Evolutionary conservation across 192 early-diverging fungal genomes (phyloP), one percentile per base, ranked within the genome.

Genomic region (Piromyces finnis): DNA sequence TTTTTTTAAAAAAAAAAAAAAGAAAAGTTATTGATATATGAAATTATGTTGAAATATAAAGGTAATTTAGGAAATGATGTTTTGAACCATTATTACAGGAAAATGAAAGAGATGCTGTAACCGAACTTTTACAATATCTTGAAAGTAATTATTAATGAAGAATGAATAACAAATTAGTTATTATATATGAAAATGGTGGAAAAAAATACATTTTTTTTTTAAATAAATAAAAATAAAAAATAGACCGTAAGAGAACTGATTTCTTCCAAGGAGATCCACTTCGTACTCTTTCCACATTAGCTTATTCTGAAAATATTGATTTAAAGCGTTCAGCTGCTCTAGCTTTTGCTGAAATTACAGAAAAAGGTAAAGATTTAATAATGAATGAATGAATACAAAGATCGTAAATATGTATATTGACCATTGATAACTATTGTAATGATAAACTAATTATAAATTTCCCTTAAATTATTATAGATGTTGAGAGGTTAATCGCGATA

Each of bases 331-430:
- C 94, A 12, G 95, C 94, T 0, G 94, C 95, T 28, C 86, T 94
- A 82, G 94, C 94, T 4, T 96, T 95, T 86, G 94, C 92, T 78
- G 95, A 96, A 83, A 93, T 96, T 36, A 95, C 95, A 29, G 95
- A 96, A 84, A 92, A 92, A 86, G 90, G 90, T 92, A 83, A n/a
- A n/a, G n/a, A n/a, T n/a, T n/a, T n/a, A n/a, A n/a, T n/a, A n/a
- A n/a, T n/a, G n/a, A n/a, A n/a, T n/a, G n/a, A n/a, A n/a, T n/a
- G n/a, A n/a, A n/a, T n/a, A n/a, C n/a, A n/a, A n/a, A n/a, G n/a
- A n/a, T n/a, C n/a, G n/a, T n/a, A n/a, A n/a, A n/a, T n/a, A n/a
- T n/a, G n/a, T n/a, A n/a, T n/a, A n/a, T n/a, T n/a, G n/a, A n/a
- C n/a, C n/a, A n/a, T n/a, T n/a, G n/a, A n/a, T n/a, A n/a, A n/a